Evolutionary conservation across 2,329 filamentous ascomycete species (phyloP).

Genomic region (Hysterium pulicare): DNA sequence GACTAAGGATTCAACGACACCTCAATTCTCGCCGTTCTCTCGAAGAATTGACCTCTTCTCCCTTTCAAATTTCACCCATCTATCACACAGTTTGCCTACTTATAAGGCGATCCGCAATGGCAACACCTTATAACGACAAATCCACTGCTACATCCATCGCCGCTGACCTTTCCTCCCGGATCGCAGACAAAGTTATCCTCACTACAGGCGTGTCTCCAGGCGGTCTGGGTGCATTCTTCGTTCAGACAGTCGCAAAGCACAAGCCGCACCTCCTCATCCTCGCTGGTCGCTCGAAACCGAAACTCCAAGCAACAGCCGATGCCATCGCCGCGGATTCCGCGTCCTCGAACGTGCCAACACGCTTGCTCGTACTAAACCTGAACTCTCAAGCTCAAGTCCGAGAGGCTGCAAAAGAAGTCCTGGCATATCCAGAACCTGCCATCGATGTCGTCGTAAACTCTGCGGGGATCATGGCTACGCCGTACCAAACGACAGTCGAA

Average conservation of each 20-base stretch:
- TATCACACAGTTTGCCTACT: no score
- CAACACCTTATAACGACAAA: neutral
- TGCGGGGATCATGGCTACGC: conserved; percentile 29
- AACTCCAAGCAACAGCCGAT: conserved; percentile 1
- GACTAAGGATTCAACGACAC: no score
- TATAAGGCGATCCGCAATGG: no score
- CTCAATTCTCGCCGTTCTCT: no score
- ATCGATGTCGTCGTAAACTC: conserved; percentile 39
- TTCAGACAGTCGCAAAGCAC: conserved; percentile 25
- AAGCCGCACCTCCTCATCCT: conserved; percentile 27
- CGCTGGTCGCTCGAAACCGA: conserved; percentile 35
- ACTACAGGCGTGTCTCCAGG: conserved; percentile 30
- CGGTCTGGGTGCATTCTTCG: conserved; percentile 27
- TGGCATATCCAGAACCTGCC: conserved; percentile 10
- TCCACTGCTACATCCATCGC: neutral
- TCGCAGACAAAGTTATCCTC: conserved; percentile 22
- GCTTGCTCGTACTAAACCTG: conserved; percentile 23
- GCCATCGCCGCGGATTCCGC: conserved; percentile 3
- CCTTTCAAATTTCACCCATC: no score
- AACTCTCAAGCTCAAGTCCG: conserved; percentile 21
- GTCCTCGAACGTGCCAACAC: neutral
- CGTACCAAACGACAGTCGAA: conserved; percentile 28
- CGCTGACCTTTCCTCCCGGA: neutral
- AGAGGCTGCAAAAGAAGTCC: conserved; percentile 21
- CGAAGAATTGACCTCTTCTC: no score